phyloP scores from a whole-genome alignment of 768 basidiomycete species.

The Termitomyces sp. region DNA sequence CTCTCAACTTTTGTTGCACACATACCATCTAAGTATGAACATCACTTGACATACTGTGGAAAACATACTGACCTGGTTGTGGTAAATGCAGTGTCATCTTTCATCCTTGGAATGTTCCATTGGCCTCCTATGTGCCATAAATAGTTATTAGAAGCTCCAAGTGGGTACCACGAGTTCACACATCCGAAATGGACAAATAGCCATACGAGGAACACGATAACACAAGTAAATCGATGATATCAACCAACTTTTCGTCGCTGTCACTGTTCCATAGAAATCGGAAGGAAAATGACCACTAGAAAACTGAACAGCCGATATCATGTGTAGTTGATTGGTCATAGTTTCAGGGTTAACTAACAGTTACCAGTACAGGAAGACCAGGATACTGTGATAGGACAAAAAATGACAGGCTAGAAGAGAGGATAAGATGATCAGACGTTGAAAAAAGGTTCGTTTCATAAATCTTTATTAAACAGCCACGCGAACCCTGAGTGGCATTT shows the following conservation, averaged over 20 bases:
- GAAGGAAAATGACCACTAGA: background rate
- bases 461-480: slow-evolving; percentile 21
- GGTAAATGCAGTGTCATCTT: background rate
- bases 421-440: background rate
- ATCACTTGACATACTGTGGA: background rate
- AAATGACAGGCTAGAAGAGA: background rate
- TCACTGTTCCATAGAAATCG: background rate
- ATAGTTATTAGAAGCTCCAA: background rate
- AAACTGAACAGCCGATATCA: background rate
- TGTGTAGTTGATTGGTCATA: background rate
- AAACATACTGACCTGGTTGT: background rate
- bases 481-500: slow-evolving; percentile 34
- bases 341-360: background rate
- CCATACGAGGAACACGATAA: background rate
- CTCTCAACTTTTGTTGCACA: no score
- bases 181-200: background rate
- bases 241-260: background rate
- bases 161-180: background rate
- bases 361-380: background rate
- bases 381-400: background rate
- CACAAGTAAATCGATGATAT: background rate
- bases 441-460: background rate
- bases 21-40: background rate
- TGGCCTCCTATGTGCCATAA: background rate
- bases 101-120: background rate